Evolutionary conservation across 2,329 filamentous ascomycete genomes (phyloP), one percentile per base, ranked within the genome.

Genomic region (Fusarium sp.): DNA sequence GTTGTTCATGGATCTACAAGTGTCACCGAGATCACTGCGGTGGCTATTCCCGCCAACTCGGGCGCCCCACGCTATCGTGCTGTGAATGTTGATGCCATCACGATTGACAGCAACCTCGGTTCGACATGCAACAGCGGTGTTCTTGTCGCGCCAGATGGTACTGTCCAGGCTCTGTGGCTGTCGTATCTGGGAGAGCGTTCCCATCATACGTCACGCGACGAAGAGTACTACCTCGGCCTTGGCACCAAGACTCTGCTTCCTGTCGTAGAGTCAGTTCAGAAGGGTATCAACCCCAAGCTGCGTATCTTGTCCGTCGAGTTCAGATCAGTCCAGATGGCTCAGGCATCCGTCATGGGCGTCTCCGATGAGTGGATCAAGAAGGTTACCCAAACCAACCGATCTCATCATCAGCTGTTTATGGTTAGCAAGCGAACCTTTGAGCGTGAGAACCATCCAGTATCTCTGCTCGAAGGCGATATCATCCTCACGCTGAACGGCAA

Each of bases 401-500:
- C 96, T 56, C 93, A 95, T 65, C 96, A 99, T 80, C 96, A 99
- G 83, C 89, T 99, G 41, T 99, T 99, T 86, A 98, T 99, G 93
- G 94, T 99, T 35, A 92, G 94, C 77, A 99, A 99, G 84, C 92
- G 97, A 51, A 91, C 89, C 1, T 91, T 91, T 76, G 90, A 91
- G 81, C 86, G 89, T 20, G 83, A 81, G 30, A 80, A 83, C 54
- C 82, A 82, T 47, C 81, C 85, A 5, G 83, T 84, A 3, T 89
- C 91, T 22, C 87, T 99, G 22, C 87, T 93, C 35, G 97, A 99
- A 84, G 95, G 95, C 56, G 96, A 99, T 79, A 92, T 99, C 58
- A 91, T 99, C 65, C 88, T 99, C 67, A 97, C 94, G 0, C 85
- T 99, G 51, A 98, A 98, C 81, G 93, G 89, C 75, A 93, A 95